Evolutionary conservation across 1,284 basidiomycete species (phyloP).

Genomic region (Amylostereum areolatum): DNA sequence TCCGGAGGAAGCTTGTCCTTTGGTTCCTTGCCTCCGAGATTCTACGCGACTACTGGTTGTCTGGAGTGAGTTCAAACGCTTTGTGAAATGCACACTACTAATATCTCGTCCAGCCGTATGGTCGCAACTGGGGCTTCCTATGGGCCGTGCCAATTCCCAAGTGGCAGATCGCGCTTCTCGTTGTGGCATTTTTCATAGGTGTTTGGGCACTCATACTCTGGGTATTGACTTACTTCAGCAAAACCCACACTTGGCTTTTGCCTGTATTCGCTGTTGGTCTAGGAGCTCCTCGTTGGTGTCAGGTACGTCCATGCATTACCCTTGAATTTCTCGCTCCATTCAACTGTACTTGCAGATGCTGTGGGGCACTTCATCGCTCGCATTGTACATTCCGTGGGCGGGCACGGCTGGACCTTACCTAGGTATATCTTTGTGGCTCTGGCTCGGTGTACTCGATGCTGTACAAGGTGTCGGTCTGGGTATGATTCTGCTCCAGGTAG

Average conservation of each 20-base stretch:
- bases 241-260: slow-evolving; percentile 89
- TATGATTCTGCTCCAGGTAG: slow-evolving; percentile 85
- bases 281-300: slow-evolving; percentile 90
- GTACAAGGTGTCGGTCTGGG: slow-evolving; percentile 90
- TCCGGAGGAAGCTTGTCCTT: slow-evolving; percentile 83
- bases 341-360: slow-evolving; percentile 49
- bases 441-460: slow-evolving; percentile 90
- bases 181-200: slow-evolving; percentile 79
- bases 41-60: slow-evolving; percentile 89
- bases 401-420: slow-evolving; percentile 80
- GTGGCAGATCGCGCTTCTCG: slow-evolving; percentile 77
- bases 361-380: slow-evolving; percentile 85
- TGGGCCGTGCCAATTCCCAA: slow-evolving; percentile 82
- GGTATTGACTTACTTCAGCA: slow-evolving; percentile 79
- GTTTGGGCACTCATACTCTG: slow-evolving; percentile 76
- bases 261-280: slow-evolving; percentile 92
- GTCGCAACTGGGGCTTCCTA: slow-evolving; percentile 90
- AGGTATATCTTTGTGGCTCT: slow-evolving; percentile 84
- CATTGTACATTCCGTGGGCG: slow-evolving; percentile 88
- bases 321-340: slow-evolving; percentile 1
- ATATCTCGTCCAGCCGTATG: slow-evolving; percentile 56
- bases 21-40: slow-evolving; percentile 92
- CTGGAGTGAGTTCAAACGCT: slow-evolving; percentile 53
- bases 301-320: slow-evolving; percentile 36
- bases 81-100: neutral